Evolutionary conservation across 2,329 filamentous ascomycete species (phyloP).

Genomic region (Fusarium hainanense): DNA sequence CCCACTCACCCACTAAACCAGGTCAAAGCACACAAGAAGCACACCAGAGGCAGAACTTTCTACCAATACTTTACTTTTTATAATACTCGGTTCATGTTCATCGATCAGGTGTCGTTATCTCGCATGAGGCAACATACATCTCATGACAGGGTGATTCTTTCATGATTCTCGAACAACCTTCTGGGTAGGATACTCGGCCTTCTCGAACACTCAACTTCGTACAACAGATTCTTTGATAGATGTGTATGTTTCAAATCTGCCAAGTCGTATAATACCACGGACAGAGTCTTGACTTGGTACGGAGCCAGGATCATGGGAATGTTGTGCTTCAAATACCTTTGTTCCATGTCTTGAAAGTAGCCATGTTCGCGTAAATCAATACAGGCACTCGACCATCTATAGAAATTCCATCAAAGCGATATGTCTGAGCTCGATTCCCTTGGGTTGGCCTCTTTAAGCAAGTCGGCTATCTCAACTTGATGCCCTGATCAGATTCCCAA

Average conservation of each 20-base stretch:
- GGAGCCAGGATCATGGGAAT: not conserved
- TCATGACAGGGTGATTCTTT: not conserved
- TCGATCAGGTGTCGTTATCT: not conserved
- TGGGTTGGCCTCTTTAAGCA: not conserved
- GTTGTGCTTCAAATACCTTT: slow-evolving; percentile 1
- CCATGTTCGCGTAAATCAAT: not conserved
- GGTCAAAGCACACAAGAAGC: too few relatives aligned
- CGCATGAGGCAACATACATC: not conserved
- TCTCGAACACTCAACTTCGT: not conserved
- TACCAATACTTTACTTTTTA: not conserved
- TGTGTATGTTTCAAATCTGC: not conserved
- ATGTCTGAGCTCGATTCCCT: not conserved
- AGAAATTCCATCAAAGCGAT: not conserved
- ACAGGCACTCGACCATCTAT: not conserved
- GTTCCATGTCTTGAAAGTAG: slow-evolving; percentile 10
- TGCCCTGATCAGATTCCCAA: not conserved
- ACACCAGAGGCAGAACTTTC: not conserved
- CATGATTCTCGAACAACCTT: not conserved
- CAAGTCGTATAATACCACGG: not conserved
- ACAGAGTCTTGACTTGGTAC: not conserved
- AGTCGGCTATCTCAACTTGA: not conserved
- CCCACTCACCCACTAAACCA: too few relatives aligned
- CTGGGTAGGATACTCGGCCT: slow-evolving; percentile 32
- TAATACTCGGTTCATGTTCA: not conserved
- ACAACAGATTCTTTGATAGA: not conserved